Evolutionary conservation across 768 basidiomycete genomes (phyloP).

Genomic region (Auriscalpium microsporum): DNA sequence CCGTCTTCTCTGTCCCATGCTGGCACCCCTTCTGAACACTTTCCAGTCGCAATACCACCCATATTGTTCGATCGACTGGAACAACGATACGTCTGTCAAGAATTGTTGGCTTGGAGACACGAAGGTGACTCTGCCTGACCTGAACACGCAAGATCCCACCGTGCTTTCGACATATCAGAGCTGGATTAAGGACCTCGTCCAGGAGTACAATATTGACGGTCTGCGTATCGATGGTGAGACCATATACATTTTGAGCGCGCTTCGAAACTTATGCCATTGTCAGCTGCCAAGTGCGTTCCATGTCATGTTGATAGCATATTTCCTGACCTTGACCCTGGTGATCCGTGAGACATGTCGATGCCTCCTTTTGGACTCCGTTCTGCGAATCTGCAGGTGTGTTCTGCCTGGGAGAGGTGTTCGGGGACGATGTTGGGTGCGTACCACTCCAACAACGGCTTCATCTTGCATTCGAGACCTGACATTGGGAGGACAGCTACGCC

Average conservation of each 20-base stretch:
- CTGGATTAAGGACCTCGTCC: slow-evolving; percentile 64
- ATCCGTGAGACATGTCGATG: slow-evolving; percentile 48
- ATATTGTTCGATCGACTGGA: slow-evolving; percentile 68
- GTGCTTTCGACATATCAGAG: slow-evolving; percentile 54
- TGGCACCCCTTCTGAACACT: not conserved
- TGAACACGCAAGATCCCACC: slow-evolving; percentile 62
- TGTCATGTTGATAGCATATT: not conserved
- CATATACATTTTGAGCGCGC: not conserved
- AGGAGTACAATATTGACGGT: slow-evolving; percentile 74
- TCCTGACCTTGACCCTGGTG: not conserved
- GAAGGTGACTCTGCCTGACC: slow-evolving; percentile 64
- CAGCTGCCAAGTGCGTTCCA: slow-evolving; percentile 28
- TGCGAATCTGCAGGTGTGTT: slow-evolving; percentile 71
- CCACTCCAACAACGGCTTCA: not conserved
- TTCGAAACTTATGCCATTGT: not conserved
- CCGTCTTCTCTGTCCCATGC: slow-evolving; percentile 6
- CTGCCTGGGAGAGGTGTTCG: slow-evolving; percentile 79
- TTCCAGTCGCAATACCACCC: slow-evolving; percentile 61
- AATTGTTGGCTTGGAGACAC: slow-evolving; percentile 79
- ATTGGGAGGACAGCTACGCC: slow-evolving; percentile 31
- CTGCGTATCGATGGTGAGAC: slow-evolving; percentile 67
- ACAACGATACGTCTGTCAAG: slow-evolving; percentile 62
- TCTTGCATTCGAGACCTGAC: slow-evolving; percentile 14
- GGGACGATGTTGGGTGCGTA: slow-evolving; percentile 40
- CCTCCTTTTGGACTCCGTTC: slow-evolving; percentile 71